Percentiles rank a stretch among this genome's conserved stretches.
Evolutionary conservation across 2,329 filamentous ascomycete species (phyloP).

Genomic region (Aspergillus melleus): DNA sequence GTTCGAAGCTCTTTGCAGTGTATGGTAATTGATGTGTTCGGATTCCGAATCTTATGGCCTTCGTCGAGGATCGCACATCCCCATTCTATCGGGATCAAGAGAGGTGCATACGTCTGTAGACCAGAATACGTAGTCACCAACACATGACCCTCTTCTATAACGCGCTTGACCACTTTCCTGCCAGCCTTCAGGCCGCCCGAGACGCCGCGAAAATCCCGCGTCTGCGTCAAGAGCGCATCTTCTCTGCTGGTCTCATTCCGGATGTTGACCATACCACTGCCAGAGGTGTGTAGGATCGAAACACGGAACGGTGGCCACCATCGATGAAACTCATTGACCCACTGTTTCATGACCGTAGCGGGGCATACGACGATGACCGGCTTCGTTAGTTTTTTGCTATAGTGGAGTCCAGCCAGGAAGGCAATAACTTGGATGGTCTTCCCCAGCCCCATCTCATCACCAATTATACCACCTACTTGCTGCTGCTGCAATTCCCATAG

Average conservation of each 20-base stretch:
- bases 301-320: slow-evolving; percentile 99
- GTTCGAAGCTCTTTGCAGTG: slow-evolving; percentile 93
- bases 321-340: slow-evolving; percentile 96
- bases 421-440: slow-evolving; percentile 84
- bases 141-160: slow-evolving; percentile 82
- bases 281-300: slow-evolving; percentile 90
- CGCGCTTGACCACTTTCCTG: slow-evolving; percentile 76
- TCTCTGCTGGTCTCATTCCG: slow-evolving; percentile 62
- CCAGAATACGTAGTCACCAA: slow-evolving; percentile 95
- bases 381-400: slow-evolving; percentile 79
- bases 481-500: slow-evolving; percentile 88
- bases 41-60: slow-evolving; percentile 97
- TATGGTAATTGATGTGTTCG: slow-evolving; percentile 90
- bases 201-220: slow-evolving; percentile 42
- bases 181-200: slow-evolving; percentile 66
- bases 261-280: slow-evolving; percentile 92
- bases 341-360: slow-evolving; percentile 92
- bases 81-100: slow-evolving; percentile 83
- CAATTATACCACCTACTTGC: slow-evolving; percentile 88
- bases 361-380: slow-evolving; percentile 91
- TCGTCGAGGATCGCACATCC: slow-evolving; percentile 93
- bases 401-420: slow-evolving; percentile 86
- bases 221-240: slow-evolving; percentile 61
- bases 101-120: slow-evolving; percentile 84
- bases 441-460: slow-evolving; percentile 98